Conservation (phyloP, 2,329 filamentous ascomycete species). For the Tolypocladium cylindrosporum region DNA sequence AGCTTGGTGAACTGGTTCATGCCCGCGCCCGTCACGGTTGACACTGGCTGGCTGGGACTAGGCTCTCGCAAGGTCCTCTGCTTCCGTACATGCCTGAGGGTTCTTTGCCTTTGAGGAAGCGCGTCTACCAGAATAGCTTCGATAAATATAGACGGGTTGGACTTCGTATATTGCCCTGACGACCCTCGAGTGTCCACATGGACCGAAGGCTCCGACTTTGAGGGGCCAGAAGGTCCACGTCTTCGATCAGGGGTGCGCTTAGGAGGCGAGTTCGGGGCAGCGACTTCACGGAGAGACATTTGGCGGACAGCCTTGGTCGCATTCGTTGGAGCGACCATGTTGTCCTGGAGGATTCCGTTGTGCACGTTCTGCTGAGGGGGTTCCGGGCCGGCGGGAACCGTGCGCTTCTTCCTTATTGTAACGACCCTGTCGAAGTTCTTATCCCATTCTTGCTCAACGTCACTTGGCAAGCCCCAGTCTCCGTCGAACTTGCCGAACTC, state of each 20-base stretch:
- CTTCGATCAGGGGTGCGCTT: conserved; percentile 10
- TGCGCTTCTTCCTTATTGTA: conserved; percentile 36
- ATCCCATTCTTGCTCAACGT: conserved; percentile 46
- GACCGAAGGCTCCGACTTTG: conserved; percentile 27
- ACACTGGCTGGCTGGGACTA: conserved; percentile 6
- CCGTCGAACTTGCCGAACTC: conserved; percentile 49
- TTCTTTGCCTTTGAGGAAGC: conserved; percentile 35
- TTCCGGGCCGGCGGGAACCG: not conserved
- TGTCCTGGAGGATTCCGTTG: conserved; percentile 33
- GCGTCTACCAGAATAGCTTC: conserved; percentile 48
- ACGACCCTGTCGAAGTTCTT: conserved; percentile 43
- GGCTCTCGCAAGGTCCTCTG: conserved; percentile 40
- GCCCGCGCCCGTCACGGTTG: conserved; percentile 4
- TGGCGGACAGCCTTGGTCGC: conserved; percentile 39
- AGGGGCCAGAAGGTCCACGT: conserved; percentile 16
- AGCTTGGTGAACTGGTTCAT: conserved; percentile 13
- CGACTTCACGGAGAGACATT: conserved; percentile 33
- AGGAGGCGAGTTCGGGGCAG: conserved; percentile 25
- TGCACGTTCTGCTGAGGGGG: not conserved
- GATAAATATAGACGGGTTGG: conserved; percentile 44
- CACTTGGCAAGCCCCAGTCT: conserved; percentile 40
- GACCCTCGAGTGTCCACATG: conserved; percentile 36
- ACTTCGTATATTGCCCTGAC: conserved; percentile 45
- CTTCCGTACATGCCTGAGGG: conserved; percentile 52
- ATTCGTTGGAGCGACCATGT: conserved; percentile 37